Conservation (phyloP, 139 green algal species). For the Chlamydomonas sphaeroides region DNA sequence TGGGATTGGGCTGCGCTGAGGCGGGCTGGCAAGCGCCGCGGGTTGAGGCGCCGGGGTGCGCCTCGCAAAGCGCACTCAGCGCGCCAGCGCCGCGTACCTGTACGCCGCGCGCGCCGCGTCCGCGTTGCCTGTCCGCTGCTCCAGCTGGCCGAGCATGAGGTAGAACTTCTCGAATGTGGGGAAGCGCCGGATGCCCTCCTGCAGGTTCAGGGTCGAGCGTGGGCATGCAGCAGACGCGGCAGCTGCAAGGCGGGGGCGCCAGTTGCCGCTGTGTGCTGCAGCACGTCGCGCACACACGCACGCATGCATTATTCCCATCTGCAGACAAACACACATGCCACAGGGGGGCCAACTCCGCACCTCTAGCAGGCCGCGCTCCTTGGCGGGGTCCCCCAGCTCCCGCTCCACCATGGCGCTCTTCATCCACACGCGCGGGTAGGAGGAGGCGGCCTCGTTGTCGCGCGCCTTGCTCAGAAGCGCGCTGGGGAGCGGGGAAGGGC, state of each 20-base stretch:
- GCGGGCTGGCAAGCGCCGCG: too few species aligned
- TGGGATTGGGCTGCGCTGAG: too few species aligned
- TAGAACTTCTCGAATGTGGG: conserved; percentile 91
- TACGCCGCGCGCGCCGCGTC: conserved; percentile 70
- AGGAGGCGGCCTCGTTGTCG: conserved; percentile 60
- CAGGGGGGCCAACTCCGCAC: conserved; percentile 21
- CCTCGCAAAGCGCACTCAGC: too few species aligned
- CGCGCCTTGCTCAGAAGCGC: conserved; percentile 80
- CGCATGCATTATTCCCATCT: neutral
- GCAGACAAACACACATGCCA: conserved; percentile 13
- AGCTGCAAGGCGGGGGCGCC: too few species aligned
- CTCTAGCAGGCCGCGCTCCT: conserved; percentile 74
- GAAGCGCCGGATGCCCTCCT: conserved; percentile 78
- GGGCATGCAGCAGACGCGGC: too few species aligned
- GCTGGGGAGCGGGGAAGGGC: neutral
- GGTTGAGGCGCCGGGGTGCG: too few species aligned
- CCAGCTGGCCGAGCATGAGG: conserved; percentile 95
- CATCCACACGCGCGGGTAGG: conserved; percentile 95
- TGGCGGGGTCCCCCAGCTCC: conserved; percentile 77
- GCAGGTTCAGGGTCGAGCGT: too few species aligned
- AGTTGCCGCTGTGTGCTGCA: too few species aligned
- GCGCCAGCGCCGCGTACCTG: conserved; percentile 1
- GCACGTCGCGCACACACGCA: too few species aligned
- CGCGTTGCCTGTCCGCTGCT: conserved; percentile 69
- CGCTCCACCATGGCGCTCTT: conserved; percentile 95